These are phyloP conservation scores for Puccinellia tenuiflora DNA, from an alignment of 176 grass and related monocot species.

Conservation along the genomic window DNA sequence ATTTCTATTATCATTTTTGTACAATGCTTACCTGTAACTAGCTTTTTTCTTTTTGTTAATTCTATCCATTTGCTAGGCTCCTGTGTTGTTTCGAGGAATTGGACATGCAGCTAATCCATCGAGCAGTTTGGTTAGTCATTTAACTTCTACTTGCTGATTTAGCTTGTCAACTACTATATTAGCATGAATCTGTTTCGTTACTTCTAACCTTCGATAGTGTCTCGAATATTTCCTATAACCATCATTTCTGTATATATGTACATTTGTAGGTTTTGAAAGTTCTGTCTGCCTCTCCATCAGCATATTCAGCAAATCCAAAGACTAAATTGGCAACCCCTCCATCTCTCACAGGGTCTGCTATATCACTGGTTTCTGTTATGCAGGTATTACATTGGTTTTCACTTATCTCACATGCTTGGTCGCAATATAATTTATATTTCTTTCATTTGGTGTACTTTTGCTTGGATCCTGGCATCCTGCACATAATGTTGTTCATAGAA, in stretches of 20 bases:
- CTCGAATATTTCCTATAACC: neutral
- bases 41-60: conserved; percentile 12
- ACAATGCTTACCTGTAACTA: neutral
- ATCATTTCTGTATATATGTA: neutral
- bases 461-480: neutral
- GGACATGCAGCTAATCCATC: conserved; percentile 70
- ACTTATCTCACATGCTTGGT: neutral
- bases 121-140: conserved; percentile 65
- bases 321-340: conserved; percentile 68
- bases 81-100: conserved; percentile 84
- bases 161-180: neutral
- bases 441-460: neutral
- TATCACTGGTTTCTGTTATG: conserved; percentile 92
- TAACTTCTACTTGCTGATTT: conserved; percentile 16
- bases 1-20: neutral
- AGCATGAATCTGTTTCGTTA: neutral
- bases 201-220: neutral
- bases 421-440: neutral
- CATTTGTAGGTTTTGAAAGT: conserved; percentile 73
- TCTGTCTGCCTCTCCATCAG: conserved; percentile 77
- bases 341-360: conserved; percentile 67
- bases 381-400: conserved; percentile 54
- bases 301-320: conserved; percentile 85
- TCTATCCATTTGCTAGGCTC: conserved; percentile 41
- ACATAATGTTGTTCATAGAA: neutral